These are phyloP conservation scores for Diaporthe sp. DNA, from an alignment of 2,329 filamentous ascomycete genomes.

Conservation along the genomic window DNA sequence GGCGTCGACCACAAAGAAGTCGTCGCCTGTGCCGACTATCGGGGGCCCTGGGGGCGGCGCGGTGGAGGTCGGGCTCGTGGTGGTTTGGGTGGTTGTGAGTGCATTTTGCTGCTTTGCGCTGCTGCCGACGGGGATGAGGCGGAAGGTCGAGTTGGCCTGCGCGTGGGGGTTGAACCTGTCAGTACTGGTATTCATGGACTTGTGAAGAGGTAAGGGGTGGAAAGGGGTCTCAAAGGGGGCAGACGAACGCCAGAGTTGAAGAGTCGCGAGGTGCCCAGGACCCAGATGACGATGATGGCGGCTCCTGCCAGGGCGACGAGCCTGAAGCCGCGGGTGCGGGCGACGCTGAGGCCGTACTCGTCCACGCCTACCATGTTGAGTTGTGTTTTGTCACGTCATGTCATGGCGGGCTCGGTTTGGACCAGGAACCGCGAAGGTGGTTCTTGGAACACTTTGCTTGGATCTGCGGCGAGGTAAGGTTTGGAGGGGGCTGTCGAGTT, in stretches of 20 bases:
- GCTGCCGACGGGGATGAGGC: conserved; percentile 29
- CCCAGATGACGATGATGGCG: conserved; percentile 31
- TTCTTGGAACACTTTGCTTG: conserved; percentile 7
- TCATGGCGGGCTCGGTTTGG: background rate
- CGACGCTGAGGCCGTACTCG: conserved; percentile 25
- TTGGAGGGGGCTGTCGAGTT: background rate
- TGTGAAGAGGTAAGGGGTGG: background rate
- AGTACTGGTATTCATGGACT: background rate
- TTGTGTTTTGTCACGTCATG: background rate
- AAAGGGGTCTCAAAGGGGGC: background rate
- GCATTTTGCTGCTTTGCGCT: background rate
- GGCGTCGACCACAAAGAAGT: conserved; percentile 33
- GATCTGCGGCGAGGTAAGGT: background rate
- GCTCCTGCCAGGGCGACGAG: conserved; percentile 29
- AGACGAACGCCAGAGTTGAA: conserved; percentile 24
- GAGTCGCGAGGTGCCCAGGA: conserved; percentile 22
- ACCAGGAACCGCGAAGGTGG: background rate
- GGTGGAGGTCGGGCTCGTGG: background rate
- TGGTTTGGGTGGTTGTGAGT: background rate
- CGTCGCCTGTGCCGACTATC: conserved; percentile 29
- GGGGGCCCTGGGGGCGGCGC: conserved; percentile 12
- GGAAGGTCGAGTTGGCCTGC: conserved; percentile 32
- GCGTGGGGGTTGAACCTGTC: background rate
- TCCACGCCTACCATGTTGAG: conserved; percentile 29
- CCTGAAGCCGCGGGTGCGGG: conserved; percentile 29